Conservation (phyloP, 306 rosid genomes). For the Inga leiocalycina region DNA sequence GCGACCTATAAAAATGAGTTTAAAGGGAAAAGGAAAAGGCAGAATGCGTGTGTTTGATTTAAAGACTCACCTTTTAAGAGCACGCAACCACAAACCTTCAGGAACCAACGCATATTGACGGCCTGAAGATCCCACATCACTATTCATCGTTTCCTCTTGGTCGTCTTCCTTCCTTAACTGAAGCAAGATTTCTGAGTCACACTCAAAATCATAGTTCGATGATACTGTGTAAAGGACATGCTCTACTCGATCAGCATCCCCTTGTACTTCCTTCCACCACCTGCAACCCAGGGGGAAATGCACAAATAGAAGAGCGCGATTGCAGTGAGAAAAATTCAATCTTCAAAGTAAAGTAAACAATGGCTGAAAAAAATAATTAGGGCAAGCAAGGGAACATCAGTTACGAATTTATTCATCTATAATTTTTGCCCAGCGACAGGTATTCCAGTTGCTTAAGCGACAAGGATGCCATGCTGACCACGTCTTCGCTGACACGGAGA, state of each 20-base stretch:
- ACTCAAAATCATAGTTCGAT: conserved; percentile 29
- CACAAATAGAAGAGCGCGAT: background rate
- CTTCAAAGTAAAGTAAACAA: background rate
- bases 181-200: conserved; percentile 51
- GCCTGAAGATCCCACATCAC: conserved; percentile 56
- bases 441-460: background rate
- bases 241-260: conserved; percentile 43
- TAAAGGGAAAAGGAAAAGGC: background rate
- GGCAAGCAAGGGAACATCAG: background rate
- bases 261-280: conserved; percentile 74
- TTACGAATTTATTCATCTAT: background rate
- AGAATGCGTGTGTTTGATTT: background rate
- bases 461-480: conserved; percentile 6
- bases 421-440: background rate
- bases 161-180: conserved; percentile 55
- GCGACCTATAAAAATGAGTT: background rate
- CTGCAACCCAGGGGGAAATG: conserved; percentile 41
- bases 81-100: conserved; percentile 72
- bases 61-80: conserved; percentile 61
- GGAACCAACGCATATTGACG: conserved; percentile 72
- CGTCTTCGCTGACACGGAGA: background rate
- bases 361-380: background rate
- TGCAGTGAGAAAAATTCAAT: background rate
- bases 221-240: conserved; percentile 60
- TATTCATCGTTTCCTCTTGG: conserved; percentile 26